These are phyloP conservation scores for Aspergillus sp. DNA, from an alignment of 2,329 filamentous ascomycete genomes.

Conservation along the genomic window DNA sequence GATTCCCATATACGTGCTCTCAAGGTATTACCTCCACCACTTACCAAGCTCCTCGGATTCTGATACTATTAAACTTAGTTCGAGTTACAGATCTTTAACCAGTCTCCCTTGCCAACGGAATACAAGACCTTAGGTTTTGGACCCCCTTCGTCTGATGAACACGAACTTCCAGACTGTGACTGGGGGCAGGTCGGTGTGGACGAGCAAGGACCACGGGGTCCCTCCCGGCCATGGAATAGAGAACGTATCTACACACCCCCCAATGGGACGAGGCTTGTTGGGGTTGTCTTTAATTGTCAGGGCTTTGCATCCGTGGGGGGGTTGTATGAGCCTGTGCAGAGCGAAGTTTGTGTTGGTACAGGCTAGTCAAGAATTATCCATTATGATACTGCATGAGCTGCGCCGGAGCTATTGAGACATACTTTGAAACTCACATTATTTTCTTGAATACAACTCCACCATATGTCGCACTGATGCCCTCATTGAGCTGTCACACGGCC, in stretches of 20 bases:
- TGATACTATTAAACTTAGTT: neutral
- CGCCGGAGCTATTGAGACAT: too few species aligned
- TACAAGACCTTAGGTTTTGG: neutral
- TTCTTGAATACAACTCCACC: too few species aligned
- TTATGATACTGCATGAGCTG: too few species aligned
- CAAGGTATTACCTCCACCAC: neutral
- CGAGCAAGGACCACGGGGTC: too few species aligned
- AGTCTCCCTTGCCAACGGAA: too few species aligned
- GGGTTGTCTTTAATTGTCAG: constrained; percentile 8
- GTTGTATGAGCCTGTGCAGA: constrained; percentile 2
- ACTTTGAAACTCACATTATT: too few species aligned
- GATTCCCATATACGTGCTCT: neutral
- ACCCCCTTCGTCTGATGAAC: neutral
- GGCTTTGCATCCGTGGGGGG: neutral
- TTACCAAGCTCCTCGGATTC: neutral
- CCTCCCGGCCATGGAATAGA: neutral
- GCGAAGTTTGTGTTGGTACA: too few species aligned
- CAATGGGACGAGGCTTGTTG: constrained; percentile 4
- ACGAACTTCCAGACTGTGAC: neutral
- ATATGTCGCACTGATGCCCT: too few species aligned
- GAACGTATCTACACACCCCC: neutral
- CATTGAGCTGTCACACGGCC: too few species aligned
- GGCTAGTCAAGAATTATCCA: too few species aligned
- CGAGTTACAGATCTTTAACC: neutral
- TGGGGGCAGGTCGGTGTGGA: neutral